These are phyloP conservation scores for Fusarium odoratissimum DNA, from an alignment of 2,329 filamentous ascomycete species.

Conservation along the genomic window DNA sequence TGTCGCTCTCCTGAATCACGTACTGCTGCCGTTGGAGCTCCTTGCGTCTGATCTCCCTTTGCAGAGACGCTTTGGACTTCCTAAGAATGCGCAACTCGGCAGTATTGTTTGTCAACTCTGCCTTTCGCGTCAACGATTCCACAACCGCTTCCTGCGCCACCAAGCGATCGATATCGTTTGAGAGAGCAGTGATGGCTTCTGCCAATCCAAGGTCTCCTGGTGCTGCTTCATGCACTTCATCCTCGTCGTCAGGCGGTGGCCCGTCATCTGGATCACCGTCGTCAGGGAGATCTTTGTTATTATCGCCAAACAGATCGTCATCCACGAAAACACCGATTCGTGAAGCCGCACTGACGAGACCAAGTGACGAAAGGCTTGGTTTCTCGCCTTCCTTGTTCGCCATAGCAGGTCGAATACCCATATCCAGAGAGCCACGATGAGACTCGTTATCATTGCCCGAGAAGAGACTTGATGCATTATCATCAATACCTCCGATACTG, in stretches of 20 bases:
- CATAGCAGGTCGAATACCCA: slow-evolving; percentile 47
- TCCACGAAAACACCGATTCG: slow-evolving; percentile 93
- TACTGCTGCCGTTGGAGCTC: slow-evolving; percentile 98
- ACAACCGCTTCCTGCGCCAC: slow-evolving; percentile 89
- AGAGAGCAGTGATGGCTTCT: slow-evolving; percentile 91
- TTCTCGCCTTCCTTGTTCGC: slow-evolving; percentile 67
- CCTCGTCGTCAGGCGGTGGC: slow-evolving; percentile 70
- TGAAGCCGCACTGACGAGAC: slow-evolving; percentile 87
- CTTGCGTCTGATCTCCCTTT: slow-evolving; percentile 91
- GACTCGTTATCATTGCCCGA: slow-evolving; percentile 69
- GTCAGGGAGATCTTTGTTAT: slow-evolving; percentile 87
- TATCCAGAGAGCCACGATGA: slow-evolving; percentile 71
- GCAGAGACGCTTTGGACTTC: slow-evolving; percentile 93
- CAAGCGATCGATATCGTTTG: slow-evolving; percentile 89
- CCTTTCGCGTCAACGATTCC: slow-evolving; percentile 91
- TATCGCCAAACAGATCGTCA: slow-evolving; percentile 92
- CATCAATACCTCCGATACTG: slow-evolving; percentile 43
- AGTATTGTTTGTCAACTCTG: slow-evolving; percentile 96
- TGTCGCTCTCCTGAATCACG: slow-evolving; percentile 96
- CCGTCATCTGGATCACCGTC: slow-evolving; percentile 76
- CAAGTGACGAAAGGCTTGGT: slow-evolving; percentile 90
- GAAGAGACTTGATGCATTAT: slow-evolving; percentile 60
- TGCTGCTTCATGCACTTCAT: slow-evolving; percentile 92
- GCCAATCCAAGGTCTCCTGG: slow-evolving; percentile 93
- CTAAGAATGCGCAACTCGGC: slow-evolving; percentile 90